Evolutionary conservation across 108 stramenopile species (phyloP).

Genomic region (Nitzschia sp.): DNA sequence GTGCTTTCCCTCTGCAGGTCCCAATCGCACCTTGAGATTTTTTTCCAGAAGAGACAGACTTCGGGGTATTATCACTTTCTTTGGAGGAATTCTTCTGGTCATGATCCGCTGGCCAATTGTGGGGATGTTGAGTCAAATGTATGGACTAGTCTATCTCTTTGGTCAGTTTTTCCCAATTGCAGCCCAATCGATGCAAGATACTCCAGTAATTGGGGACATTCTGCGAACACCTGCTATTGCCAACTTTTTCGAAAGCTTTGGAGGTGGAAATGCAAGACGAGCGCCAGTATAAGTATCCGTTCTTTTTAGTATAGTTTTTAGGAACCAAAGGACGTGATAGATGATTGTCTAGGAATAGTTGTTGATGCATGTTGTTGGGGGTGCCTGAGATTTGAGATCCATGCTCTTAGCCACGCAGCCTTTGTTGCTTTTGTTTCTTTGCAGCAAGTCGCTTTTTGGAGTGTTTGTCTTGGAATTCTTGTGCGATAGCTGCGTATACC

Average conservation of each 20-base stretch:
- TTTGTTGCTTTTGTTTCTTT: slow-evolving; percentile 79
- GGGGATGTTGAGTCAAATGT: slow-evolving; percentile 82
- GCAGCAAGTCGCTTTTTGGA: slow-evolving; percentile 86
- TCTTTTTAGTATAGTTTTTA: too few relatives aligned
- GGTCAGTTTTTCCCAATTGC: slow-evolving; percentile 93
- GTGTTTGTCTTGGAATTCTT: slow-evolving; percentile 78
- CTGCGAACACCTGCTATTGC: slow-evolving; percentile 70
- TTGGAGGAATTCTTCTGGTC: slow-evolving; percentile 79
- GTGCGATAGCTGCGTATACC: slow-evolving; percentile 75
- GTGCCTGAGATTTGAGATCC: neutral
- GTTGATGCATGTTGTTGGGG: neutral
- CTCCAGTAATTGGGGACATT: slow-evolving; percentile 74
- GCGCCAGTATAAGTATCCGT: slow-evolving; percentile 46
- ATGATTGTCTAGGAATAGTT: neutral
- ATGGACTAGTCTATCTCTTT: slow-evolving; percentile 86
- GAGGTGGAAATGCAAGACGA: slow-evolving; percentile 43
- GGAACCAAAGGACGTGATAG: neutral
- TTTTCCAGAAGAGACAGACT: slow-evolving; percentile 80
- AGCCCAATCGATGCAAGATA: slow-evolving; percentile 77
- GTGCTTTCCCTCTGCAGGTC: slow-evolving; percentile 23
- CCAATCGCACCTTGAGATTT: slow-evolving; percentile 79
- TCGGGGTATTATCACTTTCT: slow-evolving; percentile 86
- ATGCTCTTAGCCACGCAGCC: slow-evolving; percentile 56
- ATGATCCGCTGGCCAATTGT: slow-evolving; percentile 82
- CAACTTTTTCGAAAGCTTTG: slow-evolving; percentile 74